Percentiles rank a stretch among this genome's conserved stretches.
Evolutionary conservation across 2,329 filamentous ascomycete species (phyloP).

Genomic region (Scedosporium dehoogii): DNA sequence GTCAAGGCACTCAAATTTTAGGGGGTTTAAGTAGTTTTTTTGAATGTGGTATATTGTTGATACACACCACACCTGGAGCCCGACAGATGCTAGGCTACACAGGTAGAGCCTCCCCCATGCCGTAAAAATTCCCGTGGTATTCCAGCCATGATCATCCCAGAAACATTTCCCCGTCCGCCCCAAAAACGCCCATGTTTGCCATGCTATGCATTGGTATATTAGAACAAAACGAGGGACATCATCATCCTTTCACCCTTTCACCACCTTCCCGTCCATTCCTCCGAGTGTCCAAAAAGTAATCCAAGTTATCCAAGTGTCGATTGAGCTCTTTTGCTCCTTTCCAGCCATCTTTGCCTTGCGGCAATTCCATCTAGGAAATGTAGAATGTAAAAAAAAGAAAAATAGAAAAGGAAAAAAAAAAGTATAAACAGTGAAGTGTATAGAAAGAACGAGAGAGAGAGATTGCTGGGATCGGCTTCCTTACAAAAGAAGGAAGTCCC

Average conservation of each 20-base stretch:
- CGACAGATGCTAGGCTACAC: too few relatives aligned
- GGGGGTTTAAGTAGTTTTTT: too few relatives aligned
- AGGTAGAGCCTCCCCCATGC: background rate
- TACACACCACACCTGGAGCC: too few relatives aligned
- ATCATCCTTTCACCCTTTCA: background rate
- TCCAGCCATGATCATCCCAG: background rate
- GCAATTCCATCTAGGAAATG: conserved; percentile 8
- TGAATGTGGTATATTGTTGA: too few relatives aligned
- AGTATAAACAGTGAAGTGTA: background rate
- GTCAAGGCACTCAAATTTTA: too few relatives aligned
- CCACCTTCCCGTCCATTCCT: background rate
- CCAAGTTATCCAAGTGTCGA: conserved; percentile 3
- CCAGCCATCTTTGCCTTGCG: conserved; percentile 5
- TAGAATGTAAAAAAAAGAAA: conserved; percentile 2
- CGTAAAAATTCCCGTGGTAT: background rate
- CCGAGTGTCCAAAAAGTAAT: background rate
- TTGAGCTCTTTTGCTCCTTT: background rate
- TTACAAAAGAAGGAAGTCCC: conserved; percentile 88
- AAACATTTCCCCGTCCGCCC: background rate
- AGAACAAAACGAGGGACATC: background rate
- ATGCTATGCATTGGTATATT: conserved; percentile 7
- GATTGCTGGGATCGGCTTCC: conserved; percentile 5
- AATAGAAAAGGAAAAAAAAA: conserved; percentile 6
- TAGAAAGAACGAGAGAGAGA: conserved; percentile 8
- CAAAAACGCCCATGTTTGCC: conserved; percentile 1